A percentile compares a stretch with the other conserved stretches of the same genome.
phyloP scores from a whole-genome alignment of 2,329 filamentous ascomycete species.

The Colletotrichum cordylinicola region DNA sequence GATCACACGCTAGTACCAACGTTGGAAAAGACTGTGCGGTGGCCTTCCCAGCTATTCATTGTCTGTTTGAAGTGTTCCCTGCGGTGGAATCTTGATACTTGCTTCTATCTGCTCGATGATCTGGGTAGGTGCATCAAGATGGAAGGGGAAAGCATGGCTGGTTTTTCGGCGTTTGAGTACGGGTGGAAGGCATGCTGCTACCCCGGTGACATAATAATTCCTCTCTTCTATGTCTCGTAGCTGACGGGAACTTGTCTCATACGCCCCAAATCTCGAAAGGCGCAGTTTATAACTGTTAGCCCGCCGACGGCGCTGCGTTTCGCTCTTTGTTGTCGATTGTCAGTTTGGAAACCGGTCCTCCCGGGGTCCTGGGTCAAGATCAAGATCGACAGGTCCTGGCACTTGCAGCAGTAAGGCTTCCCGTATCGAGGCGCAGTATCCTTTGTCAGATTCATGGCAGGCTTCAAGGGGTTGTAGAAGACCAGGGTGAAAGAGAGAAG shows the following conservation, averaged over 20 bases:
- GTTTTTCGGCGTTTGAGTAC: neutral
- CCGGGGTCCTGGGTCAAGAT: neutral
- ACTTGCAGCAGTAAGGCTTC: neutral
- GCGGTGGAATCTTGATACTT: neutral
- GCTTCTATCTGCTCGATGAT: neutral
- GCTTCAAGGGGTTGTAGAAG: neutral
- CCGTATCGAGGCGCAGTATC: neutral
- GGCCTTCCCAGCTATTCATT: neutral
- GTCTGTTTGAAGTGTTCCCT: neutral
- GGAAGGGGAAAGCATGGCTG: neutral
- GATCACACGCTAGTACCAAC: neutral
- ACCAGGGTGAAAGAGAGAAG: neutral
- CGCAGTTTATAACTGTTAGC: neutral
- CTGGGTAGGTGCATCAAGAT: neutral
- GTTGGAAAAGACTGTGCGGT: neutral
- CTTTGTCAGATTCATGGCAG: conserved; percentile 7
- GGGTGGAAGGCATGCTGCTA: neutral
- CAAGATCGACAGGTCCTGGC: neutral
- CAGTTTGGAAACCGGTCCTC: neutral
- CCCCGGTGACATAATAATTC: neutral
- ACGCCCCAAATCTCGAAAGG: neutral
- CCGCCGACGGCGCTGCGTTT: neutral
- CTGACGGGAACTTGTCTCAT: neutral
- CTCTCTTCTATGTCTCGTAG: neutral
- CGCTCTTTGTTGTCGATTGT: conserved; percentile 4